phyloP scores from a whole-genome alignment of 2,329 filamentous ascomycete genomes.

The Fusarium sp. region DNA sequence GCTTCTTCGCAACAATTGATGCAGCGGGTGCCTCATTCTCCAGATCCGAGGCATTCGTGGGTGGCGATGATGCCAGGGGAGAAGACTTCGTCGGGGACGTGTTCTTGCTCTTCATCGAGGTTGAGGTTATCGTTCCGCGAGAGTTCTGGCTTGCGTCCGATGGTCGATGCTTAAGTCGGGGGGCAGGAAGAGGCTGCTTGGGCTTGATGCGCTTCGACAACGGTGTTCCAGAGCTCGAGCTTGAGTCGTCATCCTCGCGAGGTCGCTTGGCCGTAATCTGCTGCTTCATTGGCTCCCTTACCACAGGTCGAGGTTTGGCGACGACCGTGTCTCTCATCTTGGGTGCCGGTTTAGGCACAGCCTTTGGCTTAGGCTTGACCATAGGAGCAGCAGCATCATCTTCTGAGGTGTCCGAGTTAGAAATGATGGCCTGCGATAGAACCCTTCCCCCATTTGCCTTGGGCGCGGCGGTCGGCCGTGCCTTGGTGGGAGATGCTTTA shows the following conservation, averaged over 20 bases:
- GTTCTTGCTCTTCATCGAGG: conserved; percentile 59
- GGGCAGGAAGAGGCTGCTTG: conserved; percentile 50
- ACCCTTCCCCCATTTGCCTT: conserved; percentile 55
- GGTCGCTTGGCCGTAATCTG: conserved; percentile 58
- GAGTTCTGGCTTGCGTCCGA: conserved; percentile 61
- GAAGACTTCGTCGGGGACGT: conserved; percentile 71
- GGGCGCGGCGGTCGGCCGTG: conserved; percentile 41
- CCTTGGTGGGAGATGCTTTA: conserved; percentile 54
- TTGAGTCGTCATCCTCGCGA: conserved; percentile 63
- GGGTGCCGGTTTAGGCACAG: conserved; percentile 35
- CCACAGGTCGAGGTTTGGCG: conserved; percentile 43
- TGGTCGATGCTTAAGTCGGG: conserved; percentile 54
- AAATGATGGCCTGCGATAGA: conserved; percentile 65
- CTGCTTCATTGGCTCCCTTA: conserved; percentile 47
- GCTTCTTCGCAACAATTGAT: conserved; percentile 53
- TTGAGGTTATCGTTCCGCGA: conserved; percentile 49
- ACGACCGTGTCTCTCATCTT: conserved; percentile 46
- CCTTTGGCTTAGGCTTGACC: conserved; percentile 46
- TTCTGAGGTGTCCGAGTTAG: conserved; percentile 65
- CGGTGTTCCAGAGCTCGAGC: conserved; percentile 67
- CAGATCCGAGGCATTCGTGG: conserved; percentile 71
- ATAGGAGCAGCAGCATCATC: conserved; percentile 56
- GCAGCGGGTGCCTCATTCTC: conserved; percentile 53
- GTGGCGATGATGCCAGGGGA: conserved; percentile 71
- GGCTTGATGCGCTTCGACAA: conserved; percentile 67